phyloP scores from a whole-genome alignment of 768 basidiomycete species.

The Solioccasus polychromus region DNA sequence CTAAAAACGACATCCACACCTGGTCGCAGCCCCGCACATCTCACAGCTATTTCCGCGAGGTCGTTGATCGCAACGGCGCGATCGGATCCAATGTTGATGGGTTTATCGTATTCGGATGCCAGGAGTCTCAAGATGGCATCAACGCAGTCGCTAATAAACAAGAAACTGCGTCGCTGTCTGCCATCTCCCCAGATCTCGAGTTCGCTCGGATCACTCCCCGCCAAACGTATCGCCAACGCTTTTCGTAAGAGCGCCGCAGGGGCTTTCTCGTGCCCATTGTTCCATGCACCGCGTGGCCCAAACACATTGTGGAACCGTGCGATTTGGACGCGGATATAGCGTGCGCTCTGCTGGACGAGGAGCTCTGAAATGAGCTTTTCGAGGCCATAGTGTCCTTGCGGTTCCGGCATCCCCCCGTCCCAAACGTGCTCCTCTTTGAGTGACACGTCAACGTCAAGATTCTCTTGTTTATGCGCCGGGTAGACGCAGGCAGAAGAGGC shows the following conservation, averaged over 20 bases:
- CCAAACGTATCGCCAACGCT: conserved; percentile 34
- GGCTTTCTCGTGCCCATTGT: conserved; percentile 54
- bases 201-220: conserved; percentile 2
- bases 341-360: conserved; percentile 34
- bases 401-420: conserved; percentile 35
- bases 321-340: conserved; percentile 38
- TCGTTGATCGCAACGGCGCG: conserved; percentile 38
- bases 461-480: conserved; percentile 40
- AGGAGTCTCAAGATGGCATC: conserved; percentile 47
- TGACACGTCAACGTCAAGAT: conserved; percentile 34
- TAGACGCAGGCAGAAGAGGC: conserved; percentile 63
- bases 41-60: conserved; percentile 41
- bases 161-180: conserved; percentile 50
- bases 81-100: conserved; percentile 55
- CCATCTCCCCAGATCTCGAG: conserved; percentile 63
- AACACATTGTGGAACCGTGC: conserved; percentile 60
- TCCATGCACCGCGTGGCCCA: conserved; percentile 53
- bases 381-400: conserved; percentile 58
- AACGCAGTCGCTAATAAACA: conserved; percentile 54
- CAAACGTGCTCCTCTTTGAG: conserved; percentile 48
- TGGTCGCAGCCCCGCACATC: conserved; percentile 28
- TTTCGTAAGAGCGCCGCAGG: conserved; percentile 58
- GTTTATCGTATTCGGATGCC: conserved; percentile 30
- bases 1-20: conserved; percentile 27
- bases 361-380: conserved; percentile 55